These are phyloP conservation scores for Leersia perrieri DNA, from an alignment of 176 grass and related monocot species.

Conservation along the genomic window DNA sequence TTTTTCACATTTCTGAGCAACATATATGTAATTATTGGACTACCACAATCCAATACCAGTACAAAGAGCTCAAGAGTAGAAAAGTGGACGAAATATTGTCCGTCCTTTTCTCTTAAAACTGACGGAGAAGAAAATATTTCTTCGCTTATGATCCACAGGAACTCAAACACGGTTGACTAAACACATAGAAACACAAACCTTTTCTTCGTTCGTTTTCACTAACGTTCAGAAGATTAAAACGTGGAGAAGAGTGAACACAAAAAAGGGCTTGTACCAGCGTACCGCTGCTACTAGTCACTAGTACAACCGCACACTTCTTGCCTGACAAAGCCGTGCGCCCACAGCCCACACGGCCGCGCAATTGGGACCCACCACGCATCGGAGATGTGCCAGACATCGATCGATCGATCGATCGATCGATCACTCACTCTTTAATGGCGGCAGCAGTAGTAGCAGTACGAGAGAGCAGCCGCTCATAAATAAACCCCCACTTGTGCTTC, in stretches of 20 bases:
- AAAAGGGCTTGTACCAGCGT: not conserved
- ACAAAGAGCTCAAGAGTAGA: too few relatives aligned
- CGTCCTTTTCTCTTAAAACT: too few relatives aligned
- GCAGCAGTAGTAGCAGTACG: not conserved
- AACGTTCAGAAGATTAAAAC: not conserved
- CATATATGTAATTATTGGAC: too few relatives aligned
- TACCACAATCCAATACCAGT: too few relatives aligned
- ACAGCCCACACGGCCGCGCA: conserved; percentile 9
- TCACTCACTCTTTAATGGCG: not conserved
- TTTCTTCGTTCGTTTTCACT: not conserved
- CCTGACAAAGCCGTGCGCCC: conserved; percentile 12
- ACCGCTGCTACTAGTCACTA: not conserved
- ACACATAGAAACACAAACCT: too few relatives aligned
- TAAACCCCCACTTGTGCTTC: conserved; percentile 23
- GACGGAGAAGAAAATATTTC: too few relatives aligned
- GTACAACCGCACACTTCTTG: too few relatives aligned
- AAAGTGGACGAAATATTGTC: too few relatives aligned
- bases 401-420: not conserved
- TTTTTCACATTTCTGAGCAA: too few relatives aligned
- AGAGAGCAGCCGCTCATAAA: conserved; percentile 36
- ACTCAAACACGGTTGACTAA: too few relatives aligned
- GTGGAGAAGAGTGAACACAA: not conserved
- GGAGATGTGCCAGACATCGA: conserved; percentile 26
- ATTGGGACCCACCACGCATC: not conserved
- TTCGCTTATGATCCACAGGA: too few relatives aligned